Conservation (phyloP, 352 stramenopile genomes). For the Globisporangium alternatum region DNA sequence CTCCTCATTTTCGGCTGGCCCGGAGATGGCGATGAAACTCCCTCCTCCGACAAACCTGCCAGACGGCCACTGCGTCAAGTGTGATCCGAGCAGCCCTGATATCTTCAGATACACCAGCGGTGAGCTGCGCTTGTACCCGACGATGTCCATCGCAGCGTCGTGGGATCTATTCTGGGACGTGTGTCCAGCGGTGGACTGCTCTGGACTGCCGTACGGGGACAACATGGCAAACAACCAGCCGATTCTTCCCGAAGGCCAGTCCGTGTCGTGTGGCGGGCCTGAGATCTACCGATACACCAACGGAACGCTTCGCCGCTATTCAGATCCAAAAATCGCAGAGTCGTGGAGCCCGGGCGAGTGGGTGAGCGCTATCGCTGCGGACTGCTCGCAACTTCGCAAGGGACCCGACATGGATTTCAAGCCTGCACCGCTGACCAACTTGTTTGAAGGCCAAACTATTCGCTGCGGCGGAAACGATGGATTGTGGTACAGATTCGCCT, state of each 20-base stretch:
- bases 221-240: constrained; percentile 24
- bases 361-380: constrained; percentile 7
- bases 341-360: constrained; percentile 27
- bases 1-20: constrained; percentile 10
- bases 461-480: constrained; percentile 12
- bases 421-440: neutral
- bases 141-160: constrained; percentile 20
- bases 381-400: constrained; percentile 15
- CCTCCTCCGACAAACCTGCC: constrained; percentile 16
- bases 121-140: constrained; percentile 26
- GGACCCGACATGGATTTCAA: constrained; percentile 16
- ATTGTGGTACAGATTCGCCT: constrained; percentile 17
- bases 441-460: constrained; percentile 15
- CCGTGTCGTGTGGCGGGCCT: constrained; percentile 6
- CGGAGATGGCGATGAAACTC: constrained; percentile 22
- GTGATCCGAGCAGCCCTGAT: constrained; percentile 6
- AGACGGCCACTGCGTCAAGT: constrained; percentile 28
- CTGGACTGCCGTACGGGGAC: constrained; percentile 14
- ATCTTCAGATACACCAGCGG: constrained; percentile 23
- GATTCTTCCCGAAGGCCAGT: constrained; percentile 5
- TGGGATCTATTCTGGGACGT: constrained; percentile 22
- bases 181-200: constrained; percentile 21
- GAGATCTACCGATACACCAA: constrained; percentile 14
- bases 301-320: constrained; percentile 20
- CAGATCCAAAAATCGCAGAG: constrained; percentile 13